Evolutionary conservation across 2,329 filamentous ascomycete species (phyloP).

Genomic region (Aspergillus ustus): DNA sequence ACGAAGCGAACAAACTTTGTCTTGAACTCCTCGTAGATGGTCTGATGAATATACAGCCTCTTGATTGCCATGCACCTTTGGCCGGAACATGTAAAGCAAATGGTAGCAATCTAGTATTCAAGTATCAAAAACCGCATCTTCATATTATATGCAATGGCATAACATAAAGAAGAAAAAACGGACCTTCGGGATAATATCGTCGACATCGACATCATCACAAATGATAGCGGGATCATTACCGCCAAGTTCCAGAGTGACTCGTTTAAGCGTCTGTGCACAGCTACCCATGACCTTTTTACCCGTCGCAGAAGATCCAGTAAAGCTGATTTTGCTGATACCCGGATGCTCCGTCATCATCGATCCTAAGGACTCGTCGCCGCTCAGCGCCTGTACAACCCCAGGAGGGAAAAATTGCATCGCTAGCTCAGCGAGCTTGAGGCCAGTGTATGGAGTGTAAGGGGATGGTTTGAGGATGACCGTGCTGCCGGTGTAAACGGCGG

Average conservation of each 20-base stretch:
- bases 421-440: slow-evolving; percentile 59
- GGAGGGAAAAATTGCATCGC: slow-evolving; percentile 56
- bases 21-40: slow-evolving; percentile 62
- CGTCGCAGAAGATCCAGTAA: slow-evolving; percentile 61
- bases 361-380: slow-evolving; percentile 60
- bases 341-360: slow-evolving; percentile 58
- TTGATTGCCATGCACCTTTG: slow-evolving; percentile 63
- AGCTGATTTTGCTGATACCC: slow-evolving; percentile 61
- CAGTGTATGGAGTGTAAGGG: slow-evolving; percentile 56
- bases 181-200: slow-evolving; percentile 46
- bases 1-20: slow-evolving; percentile 52
- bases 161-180: slow-evolving; percentile 55
- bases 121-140: too few relatives aligned
- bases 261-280: slow-evolving; percentile 58
- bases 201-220: slow-evolving; percentile 58
- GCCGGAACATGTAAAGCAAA: too few relatives aligned
- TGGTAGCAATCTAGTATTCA: too few relatives aligned
- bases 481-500: slow-evolving; percentile 58
- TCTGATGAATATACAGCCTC: slow-evolving; percentile 65
- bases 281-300: slow-evolving; percentile 56
- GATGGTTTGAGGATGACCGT: slow-evolving; percentile 62
- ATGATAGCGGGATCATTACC: slow-evolving; percentile 63
- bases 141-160: too few relatives aligned
- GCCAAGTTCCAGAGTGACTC: slow-evolving; percentile 58
- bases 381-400: slow-evolving; percentile 61